Evolutionary conservation across 306 rosid species (phyloP), one percentile per base, ranked within the genome.

Genomic region (Vigna nakashimae): DNA sequence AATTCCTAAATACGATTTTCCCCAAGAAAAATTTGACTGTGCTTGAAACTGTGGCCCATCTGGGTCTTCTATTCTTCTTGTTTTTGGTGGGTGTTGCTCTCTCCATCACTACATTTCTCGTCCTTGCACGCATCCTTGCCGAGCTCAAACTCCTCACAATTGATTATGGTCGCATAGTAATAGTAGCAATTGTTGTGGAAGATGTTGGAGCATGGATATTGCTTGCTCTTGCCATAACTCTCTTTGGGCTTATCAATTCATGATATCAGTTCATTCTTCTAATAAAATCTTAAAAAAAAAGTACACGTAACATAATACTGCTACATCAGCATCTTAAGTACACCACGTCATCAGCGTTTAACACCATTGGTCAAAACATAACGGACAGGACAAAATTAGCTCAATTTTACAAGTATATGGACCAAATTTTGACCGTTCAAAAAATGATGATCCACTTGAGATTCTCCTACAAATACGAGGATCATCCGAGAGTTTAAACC

Each of bases 131-230:
- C 0, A 91, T 91, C 85, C 89, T 90, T 0, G 92, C 95, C 8
- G 95, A 90, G 84, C 89, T 90, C 62, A 90, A 90, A 71, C 91
- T 89, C 72, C 92, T 91, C 68, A 91, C 96, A 18, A 91, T 93
- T 4, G 88, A 91, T 55, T 81, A 86, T 1, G 96, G 96, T 16
- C 89, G 93, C 72, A 80, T 89, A 0, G 93, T 93, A 15, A 89
- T 88, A 92, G 85, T 90, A 0, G 93, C 93, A 13, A 91, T 91
- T 18, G 96, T 90, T 2, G 91, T 91, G 0, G 89, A 91, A 20
- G 96, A 91, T 50, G 79, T 91, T 48, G 91, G 88, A 8, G 96
- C 96, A 1, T 91, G 96, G 96, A 87, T 89, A 53, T 88, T 91
- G 8, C 96, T 91, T 2, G 96, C 96, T 16, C 90, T 91, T 26